Base-by-base conservation (phyloP, 495 filamentous ascomycete species). In the Penicillium macrosclerotiorum region DNA sequence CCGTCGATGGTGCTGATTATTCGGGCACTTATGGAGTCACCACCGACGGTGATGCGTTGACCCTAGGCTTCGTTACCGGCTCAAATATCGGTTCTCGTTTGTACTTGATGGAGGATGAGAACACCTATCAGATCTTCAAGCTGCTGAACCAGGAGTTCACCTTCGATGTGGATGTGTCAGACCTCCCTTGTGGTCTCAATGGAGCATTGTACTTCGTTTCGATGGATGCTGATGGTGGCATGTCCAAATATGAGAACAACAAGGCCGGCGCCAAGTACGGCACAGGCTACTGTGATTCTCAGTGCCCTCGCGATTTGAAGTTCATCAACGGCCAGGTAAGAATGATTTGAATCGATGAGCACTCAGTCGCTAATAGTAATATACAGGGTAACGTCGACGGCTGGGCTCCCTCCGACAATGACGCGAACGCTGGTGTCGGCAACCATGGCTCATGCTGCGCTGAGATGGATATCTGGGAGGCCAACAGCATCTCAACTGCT, bases 391-490 rank as follows among this genome's bases (percentile, higher is more conserved):
- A 85, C 63, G 49, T 76, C n/a, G 82, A 83, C 19, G 78, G 76
- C 55, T 85, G 82, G 83, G 30, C 47, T 32, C 60, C 73, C 7
- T 82, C 80, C 12, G 47, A 59, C 42, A 83, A 74, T 65, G 77
- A 85, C 59, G 32, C 51, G 40, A 85, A 84, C 63, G 70, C 79
- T 30, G 83, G 83, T 34, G 43, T 73, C 16, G 83, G 82, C 45
- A 61, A 67, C 30, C 74, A 80, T 45, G 82, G 83, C 43, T 74
- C 82, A 19, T 88, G 84, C 79, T 88, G 84, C 61, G 75, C 78
- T 31, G 84, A 88, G 64, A 80, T 88, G 75, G 84, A 87, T 56
- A 75, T 88, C 63, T 85, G 81, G 79, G 83, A 86, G 53, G 81
- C 83, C 45, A 88, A 88, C 72, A 69, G 68, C 20, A 61, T 71